Evolutionary conservation across 1,284 basidiomycete species (phyloP), one percentile per base, ranked within the genome.

Genomic region (Cutaneotrichosporon sp.): DNA sequence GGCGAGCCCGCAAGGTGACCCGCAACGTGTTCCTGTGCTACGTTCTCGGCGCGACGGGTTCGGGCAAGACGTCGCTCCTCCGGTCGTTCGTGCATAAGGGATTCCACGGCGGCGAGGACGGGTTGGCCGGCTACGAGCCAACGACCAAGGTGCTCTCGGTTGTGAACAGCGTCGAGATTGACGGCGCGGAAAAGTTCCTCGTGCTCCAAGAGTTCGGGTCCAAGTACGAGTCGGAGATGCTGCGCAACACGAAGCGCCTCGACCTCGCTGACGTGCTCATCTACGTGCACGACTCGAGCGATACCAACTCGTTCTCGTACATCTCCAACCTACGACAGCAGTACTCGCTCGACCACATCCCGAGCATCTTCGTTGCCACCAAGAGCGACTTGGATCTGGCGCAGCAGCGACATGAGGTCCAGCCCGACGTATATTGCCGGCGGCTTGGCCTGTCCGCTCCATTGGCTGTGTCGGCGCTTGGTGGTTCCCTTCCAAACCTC

Each of bases 231-330:
- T 86, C 90, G 0, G 95, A 98, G 78, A 89, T 88, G 26, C 83
- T 99, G 61, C 87, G 93, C 65, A 94, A 90, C 77, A 85, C 88
- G 36, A 94, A 92, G 82, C 97, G 94, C 81, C 88, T 90, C 42
- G 92, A 96, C 76, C 82, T 90, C 61, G 92, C 92, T 30, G 96
- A 98, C 80, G 91, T 97, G 56, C 90, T 98, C 69, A 86, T 97
- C 65, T 97, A 95, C 79, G 92, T 98, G 46, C 90, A 98, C 79
- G 96, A 99, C 81, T 97, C 93, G 61, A 94, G 91, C 76, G 97
- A 99, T 78, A 98, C 97, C 31, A 98, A 98, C 80, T 97, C 94
- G 13, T 99, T 99, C 79, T 95, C 92, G 57, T 97, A 99, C 82
- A 93, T 99, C 75, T 96, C 92, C 70, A 97, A 97, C 82, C 82